These are phyloP conservation scores for Dalechampia spathulata DNA, from an alignment of 441 rosid genomes.

Conservation along the genomic window DNA sequence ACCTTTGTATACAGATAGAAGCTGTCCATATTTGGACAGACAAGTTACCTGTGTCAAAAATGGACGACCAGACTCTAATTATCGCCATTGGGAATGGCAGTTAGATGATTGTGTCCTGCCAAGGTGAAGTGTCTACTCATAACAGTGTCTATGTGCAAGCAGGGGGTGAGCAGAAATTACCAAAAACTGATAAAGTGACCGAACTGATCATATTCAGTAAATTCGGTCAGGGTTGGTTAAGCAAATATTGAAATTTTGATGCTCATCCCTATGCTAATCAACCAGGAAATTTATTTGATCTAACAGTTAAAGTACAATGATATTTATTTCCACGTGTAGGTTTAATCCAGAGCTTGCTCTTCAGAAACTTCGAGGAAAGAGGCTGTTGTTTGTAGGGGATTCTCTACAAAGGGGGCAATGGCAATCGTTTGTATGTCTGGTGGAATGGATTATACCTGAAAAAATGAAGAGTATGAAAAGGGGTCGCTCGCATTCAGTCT, in stretches of 20 bases:
- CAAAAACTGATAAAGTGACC: no score
- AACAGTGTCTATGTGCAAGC: neutral
- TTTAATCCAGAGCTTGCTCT: slow-evolving; percentile 62
- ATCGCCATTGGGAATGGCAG: slow-evolving; percentile 86
- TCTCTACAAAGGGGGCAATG: slow-evolving; percentile 86
- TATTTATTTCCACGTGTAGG: slow-evolving; percentile 22
- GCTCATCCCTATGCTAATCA: no score
- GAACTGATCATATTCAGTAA: no score
- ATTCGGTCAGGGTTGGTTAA: no score
- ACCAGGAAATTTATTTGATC: no score
- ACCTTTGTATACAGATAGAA: slow-evolving; percentile 67
- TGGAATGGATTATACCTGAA: slow-evolving; percentile 63
- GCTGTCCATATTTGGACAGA: slow-evolving; percentile 71
- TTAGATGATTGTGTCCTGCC: slow-evolving; percentile 86
- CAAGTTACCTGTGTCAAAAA: slow-evolving; percentile 70
- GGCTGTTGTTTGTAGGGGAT: slow-evolving; percentile 75
- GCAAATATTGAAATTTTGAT: no score
- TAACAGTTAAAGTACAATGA: neutral
- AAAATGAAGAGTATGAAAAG: slow-evolving; percentile 55
- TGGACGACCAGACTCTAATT: slow-evolving; percentile 59
- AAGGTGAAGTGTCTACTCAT: slow-evolving; percentile 26
- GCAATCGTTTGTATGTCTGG: slow-evolving; percentile 86
- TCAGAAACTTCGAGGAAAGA: slow-evolving; percentile 62
- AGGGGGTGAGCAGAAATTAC: no score
- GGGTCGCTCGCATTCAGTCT: slow-evolving; percentile 41